A percentile compares a stretch with the other conserved stretches of the same genome.
These are phyloP conservation scores for Aureobasidium mangrovei DNA, from an alignment of 2,329 filamentous ascomycete genomes.

Conservation along the genomic window DNA sequence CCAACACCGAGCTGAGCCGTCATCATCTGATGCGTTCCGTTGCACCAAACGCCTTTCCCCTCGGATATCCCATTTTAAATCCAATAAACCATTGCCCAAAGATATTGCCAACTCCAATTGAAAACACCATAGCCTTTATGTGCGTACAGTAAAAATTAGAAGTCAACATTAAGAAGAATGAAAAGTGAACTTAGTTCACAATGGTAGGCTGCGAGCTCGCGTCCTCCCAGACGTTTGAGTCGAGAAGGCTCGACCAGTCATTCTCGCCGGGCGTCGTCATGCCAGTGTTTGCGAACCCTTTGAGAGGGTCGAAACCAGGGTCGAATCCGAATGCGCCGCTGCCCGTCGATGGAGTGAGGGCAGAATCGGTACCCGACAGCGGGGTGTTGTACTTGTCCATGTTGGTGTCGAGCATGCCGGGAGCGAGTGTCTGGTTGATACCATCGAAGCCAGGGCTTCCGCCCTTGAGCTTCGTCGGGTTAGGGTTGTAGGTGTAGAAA, in stretches of 20 bases:
- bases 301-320: conserved; percentile 19
- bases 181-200: background rate
- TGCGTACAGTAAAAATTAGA: background rate
- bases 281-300: conserved; percentile 20
- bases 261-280: conserved; percentile 20
- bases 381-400: conserved; percentile 18
- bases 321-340: conserved; percentile 19
- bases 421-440: conserved; percentile 34
- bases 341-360: conserved; percentile 18
- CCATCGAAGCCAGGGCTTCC: conserved; percentile 24
- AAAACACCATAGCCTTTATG: background rate
- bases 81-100: no score
- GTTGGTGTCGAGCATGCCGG: conserved; percentile 27
- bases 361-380: conserved; percentile 21
- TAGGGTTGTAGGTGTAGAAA: conserved; percentile 40
- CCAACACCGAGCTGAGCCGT: no score
- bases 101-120: background rate
- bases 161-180: background rate
- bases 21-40: no score
- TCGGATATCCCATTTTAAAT: no score
- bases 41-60: no score
- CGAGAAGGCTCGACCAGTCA: conserved; percentile 25
- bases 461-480: conserved; percentile 25
- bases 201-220: conserved; percentile 9
- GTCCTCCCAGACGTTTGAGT: conserved; percentile 20